Evolutionary conservation across 2,329 filamentous ascomycete genomes (phyloP), one percentile per base, ranked within the genome.

Genomic region (Anisogramma anomala): DNA sequence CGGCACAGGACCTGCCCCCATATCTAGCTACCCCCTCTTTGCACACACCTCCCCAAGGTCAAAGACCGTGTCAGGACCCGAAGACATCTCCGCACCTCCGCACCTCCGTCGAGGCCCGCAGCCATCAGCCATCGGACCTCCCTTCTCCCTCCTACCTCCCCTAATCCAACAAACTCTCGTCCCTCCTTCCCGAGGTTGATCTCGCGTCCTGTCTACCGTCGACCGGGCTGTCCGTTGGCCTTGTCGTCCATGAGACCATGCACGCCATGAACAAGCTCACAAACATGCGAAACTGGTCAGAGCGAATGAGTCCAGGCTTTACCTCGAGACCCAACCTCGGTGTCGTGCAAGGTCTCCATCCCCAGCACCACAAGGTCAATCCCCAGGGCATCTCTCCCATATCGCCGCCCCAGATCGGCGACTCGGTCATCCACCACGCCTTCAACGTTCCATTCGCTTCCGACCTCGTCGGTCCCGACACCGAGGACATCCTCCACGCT

Each of bases 381-480:
- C 58, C 67, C 42, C 66, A 68, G 43, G 27, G 71, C 39, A 64
- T 65, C 46, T 65, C 74, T 43, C 68, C 76, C 49, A 67, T 77
- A 57, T 71, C 79, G 53, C 79, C 82, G 50, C 77, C 82, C 44
- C 79, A 82, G 50, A 70, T 80, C 48, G 73, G 81, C 57, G 83
- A 89, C 59, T 71, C 80, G 39, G 79, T 78, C 50, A 84, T 96
- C 62, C 86, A 93, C 63, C 82, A 94, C 60, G 89, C 86, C 50
- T 96, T 98, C 78, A 96, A 95, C 59, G 83, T 98, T 36, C 91
- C 91, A 47, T 95, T 96, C 65, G 81, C 87, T 52, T 94, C 85
- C 49, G 89, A 89, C 55, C 78, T 98, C 47, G 77, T 84, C 48
- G 91, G 91, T 25, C 91, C 91, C 49, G 87, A 96, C 56, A 83